Percentiles rank a stretch among this genome's conserved stretches.
Conservation (phyloP, 192 early-diverging fungal genomes). For the Endogone sp. region DNA sequence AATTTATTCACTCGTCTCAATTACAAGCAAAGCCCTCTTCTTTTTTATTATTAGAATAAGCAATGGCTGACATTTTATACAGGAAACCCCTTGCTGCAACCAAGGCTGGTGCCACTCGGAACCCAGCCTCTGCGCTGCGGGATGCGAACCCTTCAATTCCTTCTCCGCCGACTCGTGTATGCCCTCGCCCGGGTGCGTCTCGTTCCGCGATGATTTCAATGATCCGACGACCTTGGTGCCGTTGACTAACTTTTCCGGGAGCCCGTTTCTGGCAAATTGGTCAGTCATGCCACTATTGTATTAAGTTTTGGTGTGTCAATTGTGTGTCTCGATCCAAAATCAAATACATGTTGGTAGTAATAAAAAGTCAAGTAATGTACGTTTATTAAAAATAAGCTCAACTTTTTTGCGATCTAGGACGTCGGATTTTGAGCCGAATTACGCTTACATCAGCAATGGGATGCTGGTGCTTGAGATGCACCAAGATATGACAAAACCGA, state of each 20-base stretch:
- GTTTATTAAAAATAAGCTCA: too few relatives aligned
- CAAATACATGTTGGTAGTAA: too few relatives aligned
- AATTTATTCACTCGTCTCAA: not conserved
- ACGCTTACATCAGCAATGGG: slow-evolving; percentile 32
- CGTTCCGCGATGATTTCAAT: slow-evolving; percentile 26
- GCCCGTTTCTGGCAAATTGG: slow-evolving; percentile 15
- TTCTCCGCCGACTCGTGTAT: slow-evolving; percentile 28
- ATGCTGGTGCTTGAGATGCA: slow-evolving; percentile 36
- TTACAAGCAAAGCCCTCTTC: not conserved
- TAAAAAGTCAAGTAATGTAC: too few relatives aligned
- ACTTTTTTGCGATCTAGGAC: slow-evolving; percentile 39
- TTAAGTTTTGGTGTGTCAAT: too few relatives aligned
- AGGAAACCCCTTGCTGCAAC: slow-evolving; percentile 41
- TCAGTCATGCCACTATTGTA: too few relatives aligned
- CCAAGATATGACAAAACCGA: slow-evolving; percentile 19
- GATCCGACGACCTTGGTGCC: slow-evolving; percentile 19
- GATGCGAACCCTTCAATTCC: slow-evolving; percentile 42
- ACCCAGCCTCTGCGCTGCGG: slow-evolving; percentile 35
- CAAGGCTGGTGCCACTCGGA: slow-evolving; percentile 40
- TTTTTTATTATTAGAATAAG: not conserved
- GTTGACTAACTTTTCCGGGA: slow-evolving; percentile 39
- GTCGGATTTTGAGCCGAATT: slow-evolving; percentile 27
- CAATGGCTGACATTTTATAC: slow-evolving; percentile 25
- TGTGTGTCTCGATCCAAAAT: too few relatives aligned
- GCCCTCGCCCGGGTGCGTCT: slow-evolving; percentile 35